Percentiles rank a stretch among this genome's conserved stretches.
Conservation (phyloP, 176 grass and related monocot genomes). For the Pontederia paniculata region DNA sequence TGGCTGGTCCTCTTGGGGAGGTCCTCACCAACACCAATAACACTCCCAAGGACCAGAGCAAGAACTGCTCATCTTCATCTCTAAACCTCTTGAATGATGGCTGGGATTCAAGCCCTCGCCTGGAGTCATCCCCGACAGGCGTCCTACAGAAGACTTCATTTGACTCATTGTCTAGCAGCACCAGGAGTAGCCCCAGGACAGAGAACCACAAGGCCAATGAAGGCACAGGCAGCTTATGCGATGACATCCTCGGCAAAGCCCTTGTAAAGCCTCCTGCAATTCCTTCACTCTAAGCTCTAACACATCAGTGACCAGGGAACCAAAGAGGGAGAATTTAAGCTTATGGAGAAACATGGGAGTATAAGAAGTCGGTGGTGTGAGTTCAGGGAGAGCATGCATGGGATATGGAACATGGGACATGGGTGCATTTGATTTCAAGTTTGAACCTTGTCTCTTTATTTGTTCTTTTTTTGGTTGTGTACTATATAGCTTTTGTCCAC, state of each 20-base stretch:
- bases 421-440: no score
- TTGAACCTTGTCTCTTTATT: no score
- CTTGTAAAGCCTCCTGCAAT: constrained; percentile 2
- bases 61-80: constrained; percentile 13
- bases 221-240: constrained; percentile 6
- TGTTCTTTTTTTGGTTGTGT: no score
- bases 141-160: constrained; percentile 13
- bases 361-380: no score
- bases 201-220: constrained; percentile 9
- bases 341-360: no score
- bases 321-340: no score
- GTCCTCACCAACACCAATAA: constrained; percentile 20
- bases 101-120: constrained; percentile 7
- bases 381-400: no score
- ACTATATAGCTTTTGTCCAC: no score
- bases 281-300: background rate
- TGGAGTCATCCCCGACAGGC: constrained; percentile 20
- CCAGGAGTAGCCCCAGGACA: constrained; percentile 8
- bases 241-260: constrained; percentile 7
- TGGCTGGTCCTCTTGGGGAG: constrained; percentile 32
- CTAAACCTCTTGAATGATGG: constrained; percentile 17
- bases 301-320: no score
- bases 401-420: no score
- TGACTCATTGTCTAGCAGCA: constrained; percentile 4
- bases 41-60: background rate